Conservation (phyloP, 805 yeast genomes). For the Barnettozyma vustinii region DNA sequence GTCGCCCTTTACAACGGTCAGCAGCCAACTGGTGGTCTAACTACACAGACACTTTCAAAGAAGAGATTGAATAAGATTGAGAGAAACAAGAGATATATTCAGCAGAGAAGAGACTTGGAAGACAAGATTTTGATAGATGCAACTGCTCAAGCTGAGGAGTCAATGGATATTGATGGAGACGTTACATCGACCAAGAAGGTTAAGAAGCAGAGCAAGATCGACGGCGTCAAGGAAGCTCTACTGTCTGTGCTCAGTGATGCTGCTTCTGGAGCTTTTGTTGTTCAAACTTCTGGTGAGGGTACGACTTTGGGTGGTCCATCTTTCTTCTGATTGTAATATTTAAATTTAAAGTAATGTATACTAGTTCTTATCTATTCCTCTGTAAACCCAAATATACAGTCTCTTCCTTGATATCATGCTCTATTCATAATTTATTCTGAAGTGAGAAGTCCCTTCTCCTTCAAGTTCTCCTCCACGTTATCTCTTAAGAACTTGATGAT, state of each 20-base stretch:
- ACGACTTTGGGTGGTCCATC: slow-evolving; percentile 79
- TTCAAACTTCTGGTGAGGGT: slow-evolving; percentile 56
- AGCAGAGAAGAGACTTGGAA: slow-evolving; percentile 39
- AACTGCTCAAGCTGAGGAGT: slow-evolving; percentile 40
- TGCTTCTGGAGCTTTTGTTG: slow-evolving; percentile 39
- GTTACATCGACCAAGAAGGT: slow-evolving; percentile 12
- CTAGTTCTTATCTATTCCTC: neutral
- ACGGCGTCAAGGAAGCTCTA: slow-evolving; percentile 55
- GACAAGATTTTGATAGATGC: slow-evolving; percentile 43
- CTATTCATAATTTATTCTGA: neutral
- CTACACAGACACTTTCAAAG: slow-evolving; percentile 63
- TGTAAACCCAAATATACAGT: neutral
- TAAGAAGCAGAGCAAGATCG: slow-evolving; percentile 30
- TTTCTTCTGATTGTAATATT: slow-evolving; percentile 31
- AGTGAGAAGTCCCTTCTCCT: slow-evolving; percentile 35
- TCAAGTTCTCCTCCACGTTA: slow-evolving; percentile 49
- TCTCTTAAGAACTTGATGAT: slow-evolving; percentile 66
- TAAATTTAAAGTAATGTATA: slow-evolving; percentile 1
- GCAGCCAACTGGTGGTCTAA: slow-evolving; percentile 27
- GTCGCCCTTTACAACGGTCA: slow-evolving; percentile 35
- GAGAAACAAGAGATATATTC: slow-evolving; percentile 70
- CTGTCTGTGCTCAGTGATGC: slow-evolving; percentile 68
- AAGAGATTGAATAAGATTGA: slow-evolving; percentile 75
- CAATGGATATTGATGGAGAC: slow-evolving; percentile 46
- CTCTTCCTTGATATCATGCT: neutral